Percentiles rank a stretch among this genome's conserved stretches.
phyloP scores from a whole-genome alignment of 306 rosid genomes.

The Citrullus mucosospermus region DNA sequence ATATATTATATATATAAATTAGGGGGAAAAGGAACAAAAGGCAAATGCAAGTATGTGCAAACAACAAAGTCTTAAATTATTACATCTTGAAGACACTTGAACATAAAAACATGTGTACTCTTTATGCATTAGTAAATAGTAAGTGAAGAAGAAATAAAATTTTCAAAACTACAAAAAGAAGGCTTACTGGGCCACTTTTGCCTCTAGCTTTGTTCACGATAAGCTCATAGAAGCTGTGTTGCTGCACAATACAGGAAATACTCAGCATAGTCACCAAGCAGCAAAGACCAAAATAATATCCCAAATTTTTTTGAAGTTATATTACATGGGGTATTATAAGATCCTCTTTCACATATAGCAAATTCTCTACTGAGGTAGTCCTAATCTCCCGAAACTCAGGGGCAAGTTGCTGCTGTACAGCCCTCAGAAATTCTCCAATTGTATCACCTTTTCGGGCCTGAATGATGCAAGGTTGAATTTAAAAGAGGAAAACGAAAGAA shows the following conservation, averaged over 20 bases:
- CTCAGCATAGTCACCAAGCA: constrained; percentile 13
- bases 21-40: not conserved
- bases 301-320: not conserved
- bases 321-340: constrained; percentile 94
- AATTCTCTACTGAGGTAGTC: constrained; percentile 89
- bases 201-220: constrained; percentile 93
- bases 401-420: constrained; percentile 88
- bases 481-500: not conserved
- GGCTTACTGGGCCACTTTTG: constrained; percentile 83
- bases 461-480: not conserved
- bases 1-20: too few species aligned
- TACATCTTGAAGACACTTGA: not conserved
- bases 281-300: not conserved
- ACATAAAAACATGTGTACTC: not conserved
- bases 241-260: constrained; percentile 39
- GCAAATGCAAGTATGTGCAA: not conserved
- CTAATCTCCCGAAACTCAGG: constrained; percentile 92
- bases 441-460: constrained; percentile 84
- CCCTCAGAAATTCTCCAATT: constrained; percentile 86
- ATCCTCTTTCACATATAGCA: constrained; percentile 93
- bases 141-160: not conserved
- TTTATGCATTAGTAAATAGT: not conserved
- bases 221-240: constrained; percentile 91
- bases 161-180: not conserved
- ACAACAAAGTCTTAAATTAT: not conserved